Evolutionary conservation across 208 protist genomes (phyloP).

Genomic region (Kentomonas sorsogonicus): DNA sequence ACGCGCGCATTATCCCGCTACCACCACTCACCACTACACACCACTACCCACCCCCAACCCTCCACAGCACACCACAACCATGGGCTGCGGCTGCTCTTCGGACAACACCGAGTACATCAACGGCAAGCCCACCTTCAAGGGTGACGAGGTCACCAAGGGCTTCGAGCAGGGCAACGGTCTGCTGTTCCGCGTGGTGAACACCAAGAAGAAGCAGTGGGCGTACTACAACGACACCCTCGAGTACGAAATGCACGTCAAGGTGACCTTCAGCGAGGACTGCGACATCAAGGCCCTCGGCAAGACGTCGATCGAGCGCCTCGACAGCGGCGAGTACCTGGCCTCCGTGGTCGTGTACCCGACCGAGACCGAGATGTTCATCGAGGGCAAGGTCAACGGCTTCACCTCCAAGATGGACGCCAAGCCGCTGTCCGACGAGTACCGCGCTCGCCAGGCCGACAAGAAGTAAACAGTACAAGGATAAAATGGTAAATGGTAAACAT

Average conservation of each 20-base stretch:
- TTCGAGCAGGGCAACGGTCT: slow-evolving; percentile 79
- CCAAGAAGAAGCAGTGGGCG: slow-evolving; percentile 72
- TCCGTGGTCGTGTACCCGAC: slow-evolving; percentile 59
- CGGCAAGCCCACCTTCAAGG: slow-evolving; percentile 65
- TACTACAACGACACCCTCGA: slow-evolving; percentile 88
- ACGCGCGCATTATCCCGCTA: too few relatives aligned
- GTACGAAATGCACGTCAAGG: slow-evolving; percentile 78
- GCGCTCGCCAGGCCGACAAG: slow-evolving; percentile 27
- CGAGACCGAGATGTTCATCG: slow-evolving; percentile 81
- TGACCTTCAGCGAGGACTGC: slow-evolving; percentile 68
- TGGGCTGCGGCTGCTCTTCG: slow-evolving; percentile 75
- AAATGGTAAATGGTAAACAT: too few relatives aligned
- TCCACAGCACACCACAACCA: slow-evolving; percentile 18
- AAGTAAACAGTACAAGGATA: too few relatives aligned
- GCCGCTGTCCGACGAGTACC: slow-evolving; percentile 56
- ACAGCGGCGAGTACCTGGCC: slow-evolving; percentile 52
- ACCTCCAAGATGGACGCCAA: slow-evolving; percentile 76
- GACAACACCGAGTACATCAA: slow-evolving; percentile 41
- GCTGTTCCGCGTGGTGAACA: slow-evolving; percentile 80
- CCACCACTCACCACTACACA: slow-evolving; percentile 14
- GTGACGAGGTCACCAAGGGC: slow-evolving; percentile 60
- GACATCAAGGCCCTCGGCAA: slow-evolving; percentile 75
- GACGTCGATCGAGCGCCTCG: slow-evolving; percentile 50
- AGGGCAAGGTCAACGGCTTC: slow-evolving; percentile 72
- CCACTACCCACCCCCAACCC: not conserved